Evolutionary conservation across 2,329 filamentous ascomycete genomes (phyloP).

Genomic region (Dactylellina leptospora): DNA sequence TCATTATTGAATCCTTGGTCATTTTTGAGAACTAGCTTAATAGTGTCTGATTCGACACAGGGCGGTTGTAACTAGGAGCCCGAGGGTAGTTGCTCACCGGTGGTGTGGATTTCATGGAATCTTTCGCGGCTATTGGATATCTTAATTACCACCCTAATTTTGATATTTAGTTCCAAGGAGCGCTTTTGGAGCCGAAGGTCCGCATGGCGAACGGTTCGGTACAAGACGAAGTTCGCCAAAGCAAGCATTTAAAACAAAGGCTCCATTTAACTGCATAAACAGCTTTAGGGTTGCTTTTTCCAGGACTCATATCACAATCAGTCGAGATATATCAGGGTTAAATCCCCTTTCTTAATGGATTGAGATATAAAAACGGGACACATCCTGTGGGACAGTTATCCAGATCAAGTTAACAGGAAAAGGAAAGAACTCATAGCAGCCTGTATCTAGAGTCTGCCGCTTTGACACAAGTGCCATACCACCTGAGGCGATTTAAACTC

Average conservation of each 20-base stretch:
- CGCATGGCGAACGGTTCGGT: slow-evolving; percentile 2
- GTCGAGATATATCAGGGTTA: slow-evolving; percentile 19
- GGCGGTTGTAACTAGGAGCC: slow-evolving; percentile 11
- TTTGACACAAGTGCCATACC: slow-evolving; percentile 4
- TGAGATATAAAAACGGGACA: slow-evolving; percentile 39
- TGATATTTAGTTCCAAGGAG: slow-evolving; percentile 9
- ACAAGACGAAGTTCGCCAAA: slow-evolving; percentile 19
- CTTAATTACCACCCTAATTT: slow-evolving; percentile 2
- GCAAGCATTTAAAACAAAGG: slow-evolving; percentile 7
- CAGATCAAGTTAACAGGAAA: slow-evolving; percentile 20
- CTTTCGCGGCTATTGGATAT: background rate
- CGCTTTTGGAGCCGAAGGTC: slow-evolving; percentile 4
- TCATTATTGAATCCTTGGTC: slow-evolving; percentile 43
- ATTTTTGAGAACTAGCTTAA: slow-evolving; percentile 7
- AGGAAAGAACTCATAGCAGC: slow-evolving; percentile 4
- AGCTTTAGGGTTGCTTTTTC: slow-evolving; percentile 25
- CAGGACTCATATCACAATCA: slow-evolving; percentile 12
- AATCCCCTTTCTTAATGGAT: slow-evolving; percentile 8
- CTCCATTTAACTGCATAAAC: slow-evolving; percentile 14
- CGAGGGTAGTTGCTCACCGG: slow-evolving; percentile 7
- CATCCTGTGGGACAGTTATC: slow-evolving; percentile 37
- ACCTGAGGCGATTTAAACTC: slow-evolving; percentile 17
- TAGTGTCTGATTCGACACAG: slow-evolving; percentile 26
- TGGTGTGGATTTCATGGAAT: slow-evolving; percentile 6
- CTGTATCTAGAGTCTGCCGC: slow-evolving; percentile 4